Percentiles rank a stretch among this genome's conserved stretches.
These are phyloP conservation scores for Candolleomyces aberdarensis DNA, from an alignment of 768 basidiomycete genomes.

Conservation along the genomic window DNA sequence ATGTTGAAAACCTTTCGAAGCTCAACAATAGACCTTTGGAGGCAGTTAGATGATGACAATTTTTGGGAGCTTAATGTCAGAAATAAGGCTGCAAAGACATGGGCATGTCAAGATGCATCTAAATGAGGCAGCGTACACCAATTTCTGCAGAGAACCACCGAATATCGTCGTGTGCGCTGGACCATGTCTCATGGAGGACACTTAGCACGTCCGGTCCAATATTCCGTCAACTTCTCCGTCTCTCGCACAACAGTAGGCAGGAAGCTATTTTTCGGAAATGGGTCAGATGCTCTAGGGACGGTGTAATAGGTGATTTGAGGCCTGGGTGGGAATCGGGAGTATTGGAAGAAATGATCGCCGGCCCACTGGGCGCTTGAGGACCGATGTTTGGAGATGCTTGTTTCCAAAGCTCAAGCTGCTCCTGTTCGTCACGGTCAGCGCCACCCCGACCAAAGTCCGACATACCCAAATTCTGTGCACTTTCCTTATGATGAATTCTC, in stretches of 20 bases:
- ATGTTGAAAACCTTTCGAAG: constrained; percentile 65
- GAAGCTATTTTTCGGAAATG: constrained; percentile 65
- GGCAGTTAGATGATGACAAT: constrained; percentile 32
- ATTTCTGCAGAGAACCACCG: constrained; percentile 86
- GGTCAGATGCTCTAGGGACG: constrained; percentile 59
- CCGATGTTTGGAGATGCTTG: too few relatives aligned
- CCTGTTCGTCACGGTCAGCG: too few relatives aligned
- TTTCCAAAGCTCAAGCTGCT: too few relatives aligned
- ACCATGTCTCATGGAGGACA: constrained; percentile 67
- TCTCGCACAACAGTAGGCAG: constrained; percentile 52
- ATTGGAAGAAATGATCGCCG: too few relatives aligned
- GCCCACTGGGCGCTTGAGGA: too few relatives aligned
- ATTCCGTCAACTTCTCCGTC: constrained; percentile 24
- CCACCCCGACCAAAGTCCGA: too few relatives aligned
- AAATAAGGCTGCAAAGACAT: constrained; percentile 22
- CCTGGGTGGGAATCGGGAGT: constrained; percentile 26
- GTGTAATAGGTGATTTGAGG: constrained; percentile 23
- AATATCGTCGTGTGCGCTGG: constrained; percentile 77
- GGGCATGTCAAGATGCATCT: background rate
- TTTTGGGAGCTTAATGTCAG: constrained; percentile 27
- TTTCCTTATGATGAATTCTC: too few relatives aligned
- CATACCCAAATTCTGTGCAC: too few relatives aligned
- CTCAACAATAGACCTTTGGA: constrained; percentile 53
- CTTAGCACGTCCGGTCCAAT: constrained; percentile 60
- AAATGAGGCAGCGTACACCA: constrained; percentile 46